These are phyloP conservation scores for Zasmidium cellare DNA, from an alignment of 2,329 filamentous ascomycete species.

Conservation along the genomic window DNA sequence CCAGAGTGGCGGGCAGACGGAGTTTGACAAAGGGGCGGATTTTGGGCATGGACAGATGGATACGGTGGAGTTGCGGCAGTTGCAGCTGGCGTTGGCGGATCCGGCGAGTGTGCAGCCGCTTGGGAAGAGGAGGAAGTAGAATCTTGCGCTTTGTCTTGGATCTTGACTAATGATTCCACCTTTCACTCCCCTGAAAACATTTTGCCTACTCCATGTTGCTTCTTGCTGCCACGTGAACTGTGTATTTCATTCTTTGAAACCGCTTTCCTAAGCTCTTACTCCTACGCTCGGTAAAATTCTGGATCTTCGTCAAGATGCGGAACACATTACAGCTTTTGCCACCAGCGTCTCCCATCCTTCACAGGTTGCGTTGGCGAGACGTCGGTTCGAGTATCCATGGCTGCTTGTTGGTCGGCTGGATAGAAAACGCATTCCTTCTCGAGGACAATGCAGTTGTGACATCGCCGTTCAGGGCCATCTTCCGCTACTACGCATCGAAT, in stretches of 20 bases:
- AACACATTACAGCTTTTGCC: too few relatives aligned
- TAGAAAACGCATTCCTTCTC: conserved; percentile 95
- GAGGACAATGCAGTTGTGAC: conserved; percentile 87
- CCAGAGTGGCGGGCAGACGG: neutral
- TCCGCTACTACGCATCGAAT: conserved; percentile 82
- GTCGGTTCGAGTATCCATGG: conserved; percentile 28
- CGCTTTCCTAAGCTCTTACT: too few relatives aligned
- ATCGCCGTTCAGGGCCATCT: conserved; percentile 72
- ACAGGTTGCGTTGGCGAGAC: conserved; percentile 24
- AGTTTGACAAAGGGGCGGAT: conserved; percentile 6
- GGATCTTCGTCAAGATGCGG: too few relatives aligned
- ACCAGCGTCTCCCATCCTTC: too few relatives aligned
- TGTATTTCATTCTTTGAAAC: too few relatives aligned
- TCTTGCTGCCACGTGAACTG: too few relatives aligned
- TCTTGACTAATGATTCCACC: too few relatives aligned
- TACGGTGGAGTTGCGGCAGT: conserved; percentile 14
- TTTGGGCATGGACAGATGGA: neutral
- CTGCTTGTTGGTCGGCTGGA: conserved; percentile 65
- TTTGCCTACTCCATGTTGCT: too few relatives aligned
- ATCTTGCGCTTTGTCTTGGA: too few relatives aligned
- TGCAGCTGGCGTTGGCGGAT: conserved; percentile 15
- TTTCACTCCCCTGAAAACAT: too few relatives aligned
- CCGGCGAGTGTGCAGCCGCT: conserved; percentile 18
- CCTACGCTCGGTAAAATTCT: too few relatives aligned
- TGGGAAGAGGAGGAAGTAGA: conserved; percentile 1